Evolutionary conservation across 1,284 basidiomycete species (phyloP).

Genomic region (Irpex sp.): DNA sequence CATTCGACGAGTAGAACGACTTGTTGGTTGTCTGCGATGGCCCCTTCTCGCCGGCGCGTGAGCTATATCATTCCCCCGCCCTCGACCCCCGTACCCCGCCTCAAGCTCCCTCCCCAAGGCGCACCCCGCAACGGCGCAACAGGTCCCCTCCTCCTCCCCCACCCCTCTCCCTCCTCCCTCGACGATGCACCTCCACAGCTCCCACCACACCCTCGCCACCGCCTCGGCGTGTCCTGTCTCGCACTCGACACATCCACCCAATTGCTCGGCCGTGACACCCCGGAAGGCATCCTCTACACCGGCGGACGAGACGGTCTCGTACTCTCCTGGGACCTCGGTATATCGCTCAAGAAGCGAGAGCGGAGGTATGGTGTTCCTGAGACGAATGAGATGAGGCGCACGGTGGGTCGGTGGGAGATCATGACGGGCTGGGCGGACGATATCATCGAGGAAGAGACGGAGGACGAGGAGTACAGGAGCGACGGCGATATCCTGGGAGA

Average conservation of each 20-base stretch:
- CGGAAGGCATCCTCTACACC: constrained; percentile 91
- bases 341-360: constrained; percentile 51
- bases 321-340: constrained; percentile 86
- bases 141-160: constrained; percentile 60
- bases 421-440: constrained; percentile 82
- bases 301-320: constrained; percentile 92
- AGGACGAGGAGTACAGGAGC: constrained; percentile 46
- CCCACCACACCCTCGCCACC: constrained; percentile 68
- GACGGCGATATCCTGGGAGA: constrained; percentile 78
- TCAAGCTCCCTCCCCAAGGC: constrained; percentile 45
- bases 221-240: constrained; percentile 81
- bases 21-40: neutral
- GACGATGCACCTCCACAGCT: constrained; percentile 19
- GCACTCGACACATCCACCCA: constrained; percentile 84
- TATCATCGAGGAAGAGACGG: constrained; percentile 55
- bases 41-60: constrained; percentile 53
- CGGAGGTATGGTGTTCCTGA: constrained; percentile 27
- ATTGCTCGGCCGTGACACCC: constrained; percentile 56
- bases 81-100: constrained; percentile 53
- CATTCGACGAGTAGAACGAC: neutral
- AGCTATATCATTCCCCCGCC: constrained; percentile 87
- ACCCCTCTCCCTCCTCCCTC: constrained; percentile 40
- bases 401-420: constrained; percentile 53
- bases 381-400: constrained; percentile 15
- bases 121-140: constrained; percentile 15